phyloP scores from a whole-genome alignment of 805 yeast species.

The Nakazawaea wyomingensis region DNA sequence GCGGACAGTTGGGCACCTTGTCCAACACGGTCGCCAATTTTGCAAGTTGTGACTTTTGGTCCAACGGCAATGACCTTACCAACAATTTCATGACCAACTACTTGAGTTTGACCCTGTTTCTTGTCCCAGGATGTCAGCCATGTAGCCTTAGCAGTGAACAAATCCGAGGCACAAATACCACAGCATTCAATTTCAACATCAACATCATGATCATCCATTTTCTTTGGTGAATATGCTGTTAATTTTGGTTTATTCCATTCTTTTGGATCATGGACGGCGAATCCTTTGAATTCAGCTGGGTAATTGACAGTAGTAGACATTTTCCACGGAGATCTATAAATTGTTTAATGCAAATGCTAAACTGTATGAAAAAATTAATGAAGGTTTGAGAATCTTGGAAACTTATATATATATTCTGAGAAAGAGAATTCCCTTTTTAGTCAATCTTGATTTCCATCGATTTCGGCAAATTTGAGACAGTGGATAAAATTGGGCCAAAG shows the following conservation, averaged over 20 bases:
- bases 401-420: conserved; percentile 1
- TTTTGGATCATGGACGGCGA: conserved; percentile 43
- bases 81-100: conserved; percentile 47
- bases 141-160: conserved; percentile 44
- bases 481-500: neutral
- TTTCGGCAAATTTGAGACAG: neutral
- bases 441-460: neutral
- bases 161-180: conserved; percentile 66
- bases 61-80: conserved; percentile 37
- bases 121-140: conserved; percentile 34
- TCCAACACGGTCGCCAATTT: conserved; percentile 42
- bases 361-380: no score
- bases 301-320: conserved; percentile 26
- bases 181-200: conserved; percentile 56
- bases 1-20: conserved; percentile 38
- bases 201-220: conserved; percentile 39
- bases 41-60: conserved; percentile 27
- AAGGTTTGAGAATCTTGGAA: no score
- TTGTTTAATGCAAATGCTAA: no score
- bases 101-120: conserved; percentile 30
- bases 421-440: neutral
- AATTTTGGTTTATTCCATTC: conserved; percentile 55
- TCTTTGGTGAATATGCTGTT: conserved; percentile 44
- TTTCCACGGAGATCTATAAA: no score
- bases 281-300: conserved; percentile 59